phyloP scores from a whole-genome alignment of 2,329 filamentous ascomycete genomes.

The Colletotrichum chrysophilum region DNA sequence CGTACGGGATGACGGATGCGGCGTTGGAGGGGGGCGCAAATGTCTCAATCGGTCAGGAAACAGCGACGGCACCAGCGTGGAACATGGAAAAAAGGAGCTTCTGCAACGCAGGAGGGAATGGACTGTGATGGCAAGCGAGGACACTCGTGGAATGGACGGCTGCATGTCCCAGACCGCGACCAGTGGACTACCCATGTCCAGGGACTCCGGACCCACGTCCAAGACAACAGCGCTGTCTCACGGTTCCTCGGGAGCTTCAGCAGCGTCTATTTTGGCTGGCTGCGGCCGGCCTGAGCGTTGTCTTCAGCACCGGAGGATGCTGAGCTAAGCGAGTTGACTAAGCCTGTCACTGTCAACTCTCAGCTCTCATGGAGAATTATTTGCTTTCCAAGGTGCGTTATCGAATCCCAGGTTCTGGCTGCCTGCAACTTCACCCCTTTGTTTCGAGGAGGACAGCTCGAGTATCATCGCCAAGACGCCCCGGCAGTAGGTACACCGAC shows the following conservation, averaged over 20 bases:
- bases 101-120: not conserved
- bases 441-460: not conserved
- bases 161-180: constrained; percentile 2
- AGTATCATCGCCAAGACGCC: not conserved
- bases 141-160: not conserved
- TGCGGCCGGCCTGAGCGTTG: not conserved
- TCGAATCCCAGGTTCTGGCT: not conserved
- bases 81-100: not conserved
- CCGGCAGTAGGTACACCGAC: not conserved
- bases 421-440: not conserved
- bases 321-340: not conserved
- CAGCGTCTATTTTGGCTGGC: not conserved
- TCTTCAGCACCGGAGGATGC: not conserved
- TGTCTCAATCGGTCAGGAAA: not conserved
- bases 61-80: not conserved
- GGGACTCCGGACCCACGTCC: not conserved
- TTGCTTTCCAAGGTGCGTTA: not conserved
- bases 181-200: not conserved
- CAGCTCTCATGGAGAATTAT: not conserved
- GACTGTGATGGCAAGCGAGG: not conserved
- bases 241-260: not conserved
- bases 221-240: not conserved
- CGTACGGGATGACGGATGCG: not conserved
- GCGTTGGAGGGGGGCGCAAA: not conserved
- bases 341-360: not conserved